Percentiles rank a stretch among this genome's conserved stretches.
Conservation (phyloP, 139 green algal species). For the Coccomyxa sp. region DNA sequence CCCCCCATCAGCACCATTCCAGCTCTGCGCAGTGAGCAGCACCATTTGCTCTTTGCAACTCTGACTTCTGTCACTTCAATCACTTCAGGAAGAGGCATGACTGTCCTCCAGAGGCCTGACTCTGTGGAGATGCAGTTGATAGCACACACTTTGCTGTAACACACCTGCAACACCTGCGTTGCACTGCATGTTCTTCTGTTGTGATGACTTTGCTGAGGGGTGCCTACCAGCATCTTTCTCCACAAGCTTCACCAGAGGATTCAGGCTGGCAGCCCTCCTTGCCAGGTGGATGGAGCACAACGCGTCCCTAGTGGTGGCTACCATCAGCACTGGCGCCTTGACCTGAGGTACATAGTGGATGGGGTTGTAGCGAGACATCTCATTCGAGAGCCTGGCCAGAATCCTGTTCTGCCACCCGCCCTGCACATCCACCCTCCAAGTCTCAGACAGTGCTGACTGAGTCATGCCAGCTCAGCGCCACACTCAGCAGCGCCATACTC, state of each 20-base stretch:
- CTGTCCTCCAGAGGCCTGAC: too few species aligned
- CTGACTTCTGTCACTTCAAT: not conserved
- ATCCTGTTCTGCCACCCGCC: constrained; percentile 39
- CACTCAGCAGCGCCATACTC: too few species aligned
- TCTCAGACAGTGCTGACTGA: too few species aligned
- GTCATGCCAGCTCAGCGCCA: too few species aligned
- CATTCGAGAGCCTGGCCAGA: constrained; percentile 23
- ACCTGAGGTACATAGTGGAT: constrained; percentile 12
- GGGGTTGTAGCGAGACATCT: constrained; percentile 32
- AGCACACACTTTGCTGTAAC: too few species aligned
- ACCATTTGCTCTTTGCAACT: not conserved
- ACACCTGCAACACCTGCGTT: too few species aligned
- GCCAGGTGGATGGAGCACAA: constrained; percentile 26
- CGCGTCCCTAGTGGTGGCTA: constrained; percentile 23
- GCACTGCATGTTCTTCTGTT: too few species aligned
- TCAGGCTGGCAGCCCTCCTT: not conserved
- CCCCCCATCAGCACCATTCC: not conserved
- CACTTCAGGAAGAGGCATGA: not conserved
- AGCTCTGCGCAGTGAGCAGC: not conserved
- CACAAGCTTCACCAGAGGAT: constrained; percentile 3
- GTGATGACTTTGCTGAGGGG: too few species aligned
- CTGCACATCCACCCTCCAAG: not conserved
- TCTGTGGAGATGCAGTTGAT: too few species aligned
- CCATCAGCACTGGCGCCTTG: constrained; percentile 30
- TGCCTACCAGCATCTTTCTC: constrained; percentile 3